phyloP scores from a whole-genome alignment of 2,329 filamentous ascomycete genomes.

The Epichloe festucae region DNA sequence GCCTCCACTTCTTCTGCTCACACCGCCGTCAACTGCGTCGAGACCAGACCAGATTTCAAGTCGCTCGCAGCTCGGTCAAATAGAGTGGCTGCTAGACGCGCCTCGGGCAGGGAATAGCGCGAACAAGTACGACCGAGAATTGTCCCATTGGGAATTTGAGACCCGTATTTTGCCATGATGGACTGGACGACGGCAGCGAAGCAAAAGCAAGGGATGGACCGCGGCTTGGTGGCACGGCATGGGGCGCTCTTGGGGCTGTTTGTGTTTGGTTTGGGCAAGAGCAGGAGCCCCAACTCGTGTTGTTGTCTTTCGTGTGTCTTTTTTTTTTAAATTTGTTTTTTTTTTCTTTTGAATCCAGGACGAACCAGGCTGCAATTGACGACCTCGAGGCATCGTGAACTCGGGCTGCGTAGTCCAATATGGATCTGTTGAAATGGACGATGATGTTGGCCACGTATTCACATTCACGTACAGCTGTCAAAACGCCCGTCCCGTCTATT shows the following conservation, averaged over 20 bases:
- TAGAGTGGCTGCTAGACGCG: slow-evolving; percentile 4
- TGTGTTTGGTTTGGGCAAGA: too few species aligned
- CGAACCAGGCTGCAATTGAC: neutral
- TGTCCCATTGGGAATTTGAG: slow-evolving; percentile 15
- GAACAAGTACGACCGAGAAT: slow-evolving; percentile 22
- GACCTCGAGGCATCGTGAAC: neutral
- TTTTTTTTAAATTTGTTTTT: too few species aligned
- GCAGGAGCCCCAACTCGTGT: neutral
- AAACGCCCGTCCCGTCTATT: too few species aligned
- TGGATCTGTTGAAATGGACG: neutral
- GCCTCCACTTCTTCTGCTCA: too few species aligned
- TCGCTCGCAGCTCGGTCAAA: slow-evolving; percentile 11
- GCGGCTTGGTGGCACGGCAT: neutral
- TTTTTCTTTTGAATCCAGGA: neutral
- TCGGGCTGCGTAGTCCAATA: neutral
- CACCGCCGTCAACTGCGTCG: neutral
- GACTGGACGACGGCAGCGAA: neutral
- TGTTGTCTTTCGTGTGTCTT: neutral
- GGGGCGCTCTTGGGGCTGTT: neutral
- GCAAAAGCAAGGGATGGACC: neutral
- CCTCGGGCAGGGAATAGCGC: slow-evolving; percentile 13
- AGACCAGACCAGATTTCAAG: neutral
- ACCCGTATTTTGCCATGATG: slow-evolving; percentile 1
- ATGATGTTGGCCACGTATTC: neutral
- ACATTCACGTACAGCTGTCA: too few species aligned